Conservation (phyloP, 768 basidiomycete species). For the Collybia mongolica region DNA sequence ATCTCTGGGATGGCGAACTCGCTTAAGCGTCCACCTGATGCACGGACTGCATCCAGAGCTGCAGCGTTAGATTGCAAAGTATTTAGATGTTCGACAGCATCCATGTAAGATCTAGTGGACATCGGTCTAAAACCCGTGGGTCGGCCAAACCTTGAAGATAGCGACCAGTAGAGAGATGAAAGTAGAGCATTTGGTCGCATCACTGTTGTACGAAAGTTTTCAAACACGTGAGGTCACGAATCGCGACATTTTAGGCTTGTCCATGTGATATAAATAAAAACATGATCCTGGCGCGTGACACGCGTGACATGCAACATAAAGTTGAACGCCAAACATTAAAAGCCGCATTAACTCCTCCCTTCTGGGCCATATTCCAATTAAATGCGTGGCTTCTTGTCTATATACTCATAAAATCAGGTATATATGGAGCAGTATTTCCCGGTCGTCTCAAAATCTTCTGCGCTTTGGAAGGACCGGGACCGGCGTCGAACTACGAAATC, state of each 20-base stretch:
- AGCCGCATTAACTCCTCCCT: not conserved
- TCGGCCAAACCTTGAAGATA: constrained; percentile 3
- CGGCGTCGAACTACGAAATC: constrained; percentile 14
- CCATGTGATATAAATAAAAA: too few species aligned
- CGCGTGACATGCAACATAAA: too few species aligned
- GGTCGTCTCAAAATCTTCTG: constrained; percentile 15
- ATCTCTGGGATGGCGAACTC: constrained; percentile 82
- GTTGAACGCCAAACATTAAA: too few species aligned
- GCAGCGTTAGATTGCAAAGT: constrained; percentile 91
- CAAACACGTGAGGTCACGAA: constrained; percentile 2
- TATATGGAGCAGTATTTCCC: constrained; percentile 23
- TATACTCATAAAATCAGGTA: not conserved
- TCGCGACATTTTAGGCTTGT: constrained; percentile 3
- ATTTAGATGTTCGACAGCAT: constrained; percentile 75
- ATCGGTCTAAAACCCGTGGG: constrained; percentile 32
- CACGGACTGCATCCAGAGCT: constrained; percentile 80
- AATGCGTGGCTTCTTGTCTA: not conserved
- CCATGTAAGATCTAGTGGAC: constrained; percentile 66
- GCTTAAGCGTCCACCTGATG: constrained; percentile 60
- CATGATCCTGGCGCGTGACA: too few species aligned
- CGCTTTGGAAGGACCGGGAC: constrained; percentile 7
- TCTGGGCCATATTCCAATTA: not conserved
- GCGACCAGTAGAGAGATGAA: constrained; percentile 12
- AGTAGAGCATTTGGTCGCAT: constrained; percentile 11
- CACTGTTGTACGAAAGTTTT: not conserved